Percentiles rank a stretch among this genome's conserved stretches.
Evolutionary conservation across 2,329 filamentous ascomycete genomes (phyloP).

Genomic region (Fusarium buxicola): DNA sequence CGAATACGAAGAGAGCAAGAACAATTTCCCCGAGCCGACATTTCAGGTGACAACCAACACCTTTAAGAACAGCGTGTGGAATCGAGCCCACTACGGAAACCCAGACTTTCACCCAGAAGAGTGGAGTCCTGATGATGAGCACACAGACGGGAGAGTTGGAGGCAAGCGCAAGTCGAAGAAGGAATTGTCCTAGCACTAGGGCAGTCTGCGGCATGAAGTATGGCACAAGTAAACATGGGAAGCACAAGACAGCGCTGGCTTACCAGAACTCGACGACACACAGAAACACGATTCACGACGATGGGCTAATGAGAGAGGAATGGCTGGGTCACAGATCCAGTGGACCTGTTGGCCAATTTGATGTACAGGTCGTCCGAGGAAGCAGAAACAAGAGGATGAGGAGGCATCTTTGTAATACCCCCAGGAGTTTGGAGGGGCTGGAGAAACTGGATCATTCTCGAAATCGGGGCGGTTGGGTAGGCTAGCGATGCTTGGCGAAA

Average conservation of each 20-base stretch:
- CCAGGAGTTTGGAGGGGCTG: conserved; percentile 16
- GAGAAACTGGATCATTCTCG: conserved; percentile 33
- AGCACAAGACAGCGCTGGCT: conserved; percentile 3
- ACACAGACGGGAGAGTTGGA: conserved; percentile 45
- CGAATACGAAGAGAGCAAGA: conserved; percentile 63
- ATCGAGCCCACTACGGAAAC: conserved; percentile 75
- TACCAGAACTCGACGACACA: conserved; percentile 8
- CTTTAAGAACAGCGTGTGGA: conserved; percentile 76
- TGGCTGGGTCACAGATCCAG: background rate
- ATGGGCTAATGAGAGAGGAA: background rate
- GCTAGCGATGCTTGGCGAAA: conserved; percentile 41
- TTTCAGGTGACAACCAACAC: conserved; percentile 64
- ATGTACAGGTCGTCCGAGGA: background rate
- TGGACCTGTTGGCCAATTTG: background rate
- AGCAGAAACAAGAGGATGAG: conserved; percentile 4
- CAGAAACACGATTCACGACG: conserved; percentile 21
- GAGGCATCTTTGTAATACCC: conserved; percentile 21
- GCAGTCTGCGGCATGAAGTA: background rate
- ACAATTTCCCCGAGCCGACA: conserved; percentile 57
- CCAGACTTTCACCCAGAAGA: conserved; percentile 62
- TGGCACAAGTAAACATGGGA: background rate
- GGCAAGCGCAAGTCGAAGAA: conserved; percentile 44
- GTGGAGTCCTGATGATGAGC: conserved; percentile 57
- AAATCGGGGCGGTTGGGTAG: conserved; percentile 34
- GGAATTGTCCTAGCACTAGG: conserved; percentile 24